Evolutionary conservation across 2,329 filamentous ascomycete genomes (phyloP).

Genomic region (Graphilbum sp.): DNA sequence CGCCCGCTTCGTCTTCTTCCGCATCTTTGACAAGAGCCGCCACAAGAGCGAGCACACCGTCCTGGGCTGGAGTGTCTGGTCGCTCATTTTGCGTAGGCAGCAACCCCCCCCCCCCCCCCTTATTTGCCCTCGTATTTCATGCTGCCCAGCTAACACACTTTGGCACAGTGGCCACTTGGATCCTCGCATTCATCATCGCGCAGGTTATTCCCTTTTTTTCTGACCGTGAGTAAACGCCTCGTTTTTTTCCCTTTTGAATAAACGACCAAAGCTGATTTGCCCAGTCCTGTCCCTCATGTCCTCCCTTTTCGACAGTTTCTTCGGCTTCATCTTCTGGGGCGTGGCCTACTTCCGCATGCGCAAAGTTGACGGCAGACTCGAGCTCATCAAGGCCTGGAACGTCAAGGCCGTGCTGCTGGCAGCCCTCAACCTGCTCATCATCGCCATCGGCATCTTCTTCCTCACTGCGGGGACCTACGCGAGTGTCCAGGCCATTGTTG

Average conservation of each 20-base stretch:
- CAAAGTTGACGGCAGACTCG: conserved; percentile 39
- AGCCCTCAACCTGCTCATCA: conserved; percentile 56
- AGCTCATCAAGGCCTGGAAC: conserved; percentile 35
- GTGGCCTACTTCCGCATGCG: conserved; percentile 68
- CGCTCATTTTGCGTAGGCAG: conserved; percentile 48
- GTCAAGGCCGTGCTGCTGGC: conserved; percentile 35
- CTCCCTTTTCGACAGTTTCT: conserved; percentile 85
- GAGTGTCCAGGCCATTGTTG: conserved; percentile 56
- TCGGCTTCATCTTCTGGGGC: conserved; percentile 92
- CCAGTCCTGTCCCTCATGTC: conserved; percentile 56
- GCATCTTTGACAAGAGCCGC: conserved; percentile 60
- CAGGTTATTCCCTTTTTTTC: conserved; percentile 91
- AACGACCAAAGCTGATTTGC: background rate
- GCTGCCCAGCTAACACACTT: background rate
- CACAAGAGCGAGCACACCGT: conserved; percentile 73
- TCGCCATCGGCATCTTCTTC: conserved; percentile 64
- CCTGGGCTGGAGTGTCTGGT: conserved; percentile 67
- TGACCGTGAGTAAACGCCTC: conserved; percentile 37
- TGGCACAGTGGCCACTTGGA: conserved; percentile 49
- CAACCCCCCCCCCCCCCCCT: background rate
- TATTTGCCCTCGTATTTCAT: too few relatives aligned
- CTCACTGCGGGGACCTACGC: conserved; percentile 69
- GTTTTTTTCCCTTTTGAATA: conserved; percentile 9
- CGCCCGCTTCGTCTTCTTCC: conserved; percentile 83
- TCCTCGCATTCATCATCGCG: conserved; percentile 82